Evolutionary conservation across 441 rosid species (phyloP).

Genomic region (Capsella rubella): DNA sequence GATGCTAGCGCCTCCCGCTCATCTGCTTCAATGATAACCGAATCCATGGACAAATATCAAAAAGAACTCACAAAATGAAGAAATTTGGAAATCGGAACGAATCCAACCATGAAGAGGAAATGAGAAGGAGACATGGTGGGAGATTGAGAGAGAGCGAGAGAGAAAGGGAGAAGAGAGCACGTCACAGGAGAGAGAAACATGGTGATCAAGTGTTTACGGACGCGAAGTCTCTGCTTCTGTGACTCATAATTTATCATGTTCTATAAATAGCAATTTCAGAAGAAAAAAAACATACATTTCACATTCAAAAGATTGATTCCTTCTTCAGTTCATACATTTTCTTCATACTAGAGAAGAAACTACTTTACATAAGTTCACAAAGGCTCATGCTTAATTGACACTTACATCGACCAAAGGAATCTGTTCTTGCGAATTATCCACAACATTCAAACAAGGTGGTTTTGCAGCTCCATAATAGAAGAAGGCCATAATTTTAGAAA

Average conservation of each 20-base stretch:
- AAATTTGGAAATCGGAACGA: constrained; percentile 22
- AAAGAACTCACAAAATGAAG: constrained; percentile 30
- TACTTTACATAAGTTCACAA: constrained; percentile 23
- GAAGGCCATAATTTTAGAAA: constrained; percentile 92
- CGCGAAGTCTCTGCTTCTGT: constrained; percentile 31
- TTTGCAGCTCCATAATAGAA: constrained; percentile 91
- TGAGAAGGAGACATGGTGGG: constrained; percentile 41
- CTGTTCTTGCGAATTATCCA: constrained; percentile 53
- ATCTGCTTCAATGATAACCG: constrained; percentile 54
- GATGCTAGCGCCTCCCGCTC: constrained; percentile 61
- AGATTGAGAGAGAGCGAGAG: constrained; percentile 57
- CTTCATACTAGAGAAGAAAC: constrained; percentile 5
- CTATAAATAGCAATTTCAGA: constrained; percentile 37
- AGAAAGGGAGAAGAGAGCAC: constrained; percentile 49
- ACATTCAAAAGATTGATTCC: constrained; percentile 28
- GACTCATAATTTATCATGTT: constrained; percentile 26
- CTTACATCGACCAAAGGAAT: constrained; percentile 58
- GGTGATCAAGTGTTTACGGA: constrained; percentile 47
- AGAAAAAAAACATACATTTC: neutral
- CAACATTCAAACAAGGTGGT: constrained; percentile 63
- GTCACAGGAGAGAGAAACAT: constrained; percentile 48
- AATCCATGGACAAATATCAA: constrained; percentile 40
- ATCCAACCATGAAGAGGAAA: constrained; percentile 52
- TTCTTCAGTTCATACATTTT: constrained; percentile 29
- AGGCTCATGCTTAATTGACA: constrained; percentile 7